Conservation (phyloP, 345 rosid species). For the Pistacia integerrima region DNA sequence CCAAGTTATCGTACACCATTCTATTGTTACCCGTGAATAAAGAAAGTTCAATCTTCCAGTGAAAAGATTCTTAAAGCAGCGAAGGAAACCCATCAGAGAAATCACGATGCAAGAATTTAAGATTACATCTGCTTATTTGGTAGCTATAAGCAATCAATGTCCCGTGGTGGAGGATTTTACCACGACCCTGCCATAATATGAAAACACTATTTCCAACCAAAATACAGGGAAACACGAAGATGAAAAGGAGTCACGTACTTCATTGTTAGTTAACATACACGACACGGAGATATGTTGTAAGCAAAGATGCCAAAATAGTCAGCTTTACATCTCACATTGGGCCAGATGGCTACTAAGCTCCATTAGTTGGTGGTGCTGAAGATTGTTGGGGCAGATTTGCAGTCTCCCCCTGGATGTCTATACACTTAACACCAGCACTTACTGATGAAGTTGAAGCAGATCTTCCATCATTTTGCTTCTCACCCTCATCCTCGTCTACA, state of each 20-base stretch:
- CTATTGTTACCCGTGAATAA: too few species aligned
- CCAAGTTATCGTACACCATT: too few species aligned
- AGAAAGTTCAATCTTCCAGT: too few species aligned
- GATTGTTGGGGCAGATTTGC: conserved; percentile 27
- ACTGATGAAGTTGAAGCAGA: conserved; percentile 44
- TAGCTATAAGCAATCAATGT: not conserved
- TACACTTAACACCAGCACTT: conserved; percentile 43
- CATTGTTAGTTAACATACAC: not conserved
- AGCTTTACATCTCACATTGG: not conserved
- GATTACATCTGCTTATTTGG: not conserved
- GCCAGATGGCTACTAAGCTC: conserved; percentile 21
- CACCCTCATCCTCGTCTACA: conserved; percentile 40
- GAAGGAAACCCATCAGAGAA: not conserved
- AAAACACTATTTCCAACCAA: not conserved
- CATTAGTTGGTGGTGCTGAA: conserved; percentile 34
- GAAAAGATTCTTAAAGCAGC: not conserved
- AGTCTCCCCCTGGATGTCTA: conserved; percentile 44
- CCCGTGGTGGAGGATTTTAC: not conserved
- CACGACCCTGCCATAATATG: not conserved
- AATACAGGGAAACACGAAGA: not conserved
- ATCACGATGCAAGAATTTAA: not conserved
- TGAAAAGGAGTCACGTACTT: not conserved
- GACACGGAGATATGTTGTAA: not conserved
- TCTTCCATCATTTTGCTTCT: conserved; percentile 23
- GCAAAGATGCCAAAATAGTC: conserved; percentile 11